Conservation (phyloP, 2,329 filamentous ascomycete species). For the Talaromyces funiculosus region DNA sequence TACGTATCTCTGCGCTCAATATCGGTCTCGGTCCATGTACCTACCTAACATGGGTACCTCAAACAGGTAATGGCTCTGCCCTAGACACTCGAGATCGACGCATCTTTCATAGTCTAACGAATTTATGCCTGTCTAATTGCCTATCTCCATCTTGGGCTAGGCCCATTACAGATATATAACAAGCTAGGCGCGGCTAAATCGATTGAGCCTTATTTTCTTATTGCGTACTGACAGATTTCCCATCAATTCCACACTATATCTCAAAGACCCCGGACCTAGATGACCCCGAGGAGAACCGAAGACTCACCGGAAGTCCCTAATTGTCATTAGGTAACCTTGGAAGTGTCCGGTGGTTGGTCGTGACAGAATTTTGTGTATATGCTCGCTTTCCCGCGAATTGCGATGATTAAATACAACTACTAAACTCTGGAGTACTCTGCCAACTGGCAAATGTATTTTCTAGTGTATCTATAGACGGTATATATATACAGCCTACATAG, state of each 20-base stretch:
- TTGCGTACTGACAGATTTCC: too few relatives aligned
- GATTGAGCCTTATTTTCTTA: neutral
- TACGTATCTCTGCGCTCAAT: neutral
- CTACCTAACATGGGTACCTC: neutral
- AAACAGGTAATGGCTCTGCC: neutral
- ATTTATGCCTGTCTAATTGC: neutral
- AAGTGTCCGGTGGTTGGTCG: neutral
- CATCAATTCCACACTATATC: too few relatives aligned
- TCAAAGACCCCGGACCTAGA: neutral
- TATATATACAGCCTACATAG: neutral
- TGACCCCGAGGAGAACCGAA: neutral
- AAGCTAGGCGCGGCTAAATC: neutral
- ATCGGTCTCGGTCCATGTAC: neutral
- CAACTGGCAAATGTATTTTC: neutral
- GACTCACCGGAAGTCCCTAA: neutral
- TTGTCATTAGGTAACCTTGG: neutral
- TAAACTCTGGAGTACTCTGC: neutral
- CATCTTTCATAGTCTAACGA: neutral
- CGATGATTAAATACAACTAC: neutral
- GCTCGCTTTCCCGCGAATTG: neutral
- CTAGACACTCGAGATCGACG: neutral
- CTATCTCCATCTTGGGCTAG: neutral
- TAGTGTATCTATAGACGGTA: neutral
- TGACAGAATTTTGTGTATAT: neutral
- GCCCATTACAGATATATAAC: neutral